A percentile compares a stretch with the other conserved stretches of the same genome.
These are phyloP conservation scores for Annulohypoxylon truncatum DNA, from an alignment of 2,329 filamentous ascomycete species.

Conservation along the genomic window DNA sequence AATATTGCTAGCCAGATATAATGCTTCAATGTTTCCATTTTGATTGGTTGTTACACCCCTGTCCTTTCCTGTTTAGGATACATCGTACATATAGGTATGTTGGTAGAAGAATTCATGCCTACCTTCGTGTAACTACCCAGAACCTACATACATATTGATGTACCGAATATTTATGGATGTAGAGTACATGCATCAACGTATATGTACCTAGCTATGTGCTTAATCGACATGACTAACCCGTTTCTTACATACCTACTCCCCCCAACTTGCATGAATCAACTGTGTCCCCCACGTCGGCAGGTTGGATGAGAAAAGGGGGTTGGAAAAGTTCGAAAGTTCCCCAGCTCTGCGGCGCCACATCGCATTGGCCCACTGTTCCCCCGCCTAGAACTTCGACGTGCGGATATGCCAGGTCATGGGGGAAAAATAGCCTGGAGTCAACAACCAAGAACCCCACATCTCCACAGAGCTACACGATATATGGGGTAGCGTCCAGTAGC, in stretches of 20 bases:
- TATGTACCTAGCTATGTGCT: not conserved
- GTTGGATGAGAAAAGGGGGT: not conserved
- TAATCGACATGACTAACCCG: no score
- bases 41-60: conserved; percentile 26
- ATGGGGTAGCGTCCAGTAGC: conserved; percentile 17
- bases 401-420: conserved; percentile 24
- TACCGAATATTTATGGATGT: no score
- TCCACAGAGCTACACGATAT: conserved; percentile 26
- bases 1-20: not conserved
- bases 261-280: conserved; percentile 7
- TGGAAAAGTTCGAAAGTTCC: not conserved
- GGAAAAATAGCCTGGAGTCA: not conserved
- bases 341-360: conserved; percentile 15
- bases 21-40: conserved; percentile 4
- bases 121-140: no score
- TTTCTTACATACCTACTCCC: not conserved
- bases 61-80: conserved; percentile 29
- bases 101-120: not conserved
- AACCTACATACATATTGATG: no score
- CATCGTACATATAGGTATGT: not conserved
- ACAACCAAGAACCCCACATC: conserved; percentile 14
- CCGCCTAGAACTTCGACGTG: conserved; percentile 8
- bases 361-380: conserved; percentile 12
- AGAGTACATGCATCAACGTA: no score
- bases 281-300: conserved; percentile 13